phyloP scores from a whole-genome alignment of 2,329 filamentous ascomycete genomes.

The Exophiala oligosperma region DNA sequence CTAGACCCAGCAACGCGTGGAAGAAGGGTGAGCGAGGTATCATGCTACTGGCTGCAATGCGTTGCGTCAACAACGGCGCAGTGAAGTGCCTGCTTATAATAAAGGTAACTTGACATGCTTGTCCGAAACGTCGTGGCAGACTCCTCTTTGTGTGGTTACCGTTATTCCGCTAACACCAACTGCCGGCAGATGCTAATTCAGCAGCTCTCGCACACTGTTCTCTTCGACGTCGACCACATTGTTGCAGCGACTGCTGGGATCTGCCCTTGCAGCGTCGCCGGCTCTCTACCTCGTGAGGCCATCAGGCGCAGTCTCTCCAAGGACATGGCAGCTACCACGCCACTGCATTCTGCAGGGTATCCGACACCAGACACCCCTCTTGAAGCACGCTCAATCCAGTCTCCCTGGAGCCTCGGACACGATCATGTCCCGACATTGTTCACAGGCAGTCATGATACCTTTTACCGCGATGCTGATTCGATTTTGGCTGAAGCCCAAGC shows the following conservation, averaged over 20 bases:
- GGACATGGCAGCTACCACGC: background rate
- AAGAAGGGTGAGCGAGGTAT: slow-evolving; percentile 23
- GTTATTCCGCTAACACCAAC: background rate
- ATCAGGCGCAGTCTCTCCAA: slow-evolving; percentile 5
- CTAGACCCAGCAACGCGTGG: slow-evolving; percentile 28
- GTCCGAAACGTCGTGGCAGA: background rate
- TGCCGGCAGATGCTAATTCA: slow-evolving; percentile 20
- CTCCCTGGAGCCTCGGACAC: slow-evolving; percentile 10
- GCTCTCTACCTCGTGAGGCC: slow-evolving; percentile 5
- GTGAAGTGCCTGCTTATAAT: slow-evolving; percentile 19
- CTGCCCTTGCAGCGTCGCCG: slow-evolving; percentile 11
- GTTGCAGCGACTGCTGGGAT: slow-evolving; percentile 15
- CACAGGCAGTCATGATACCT: slow-evolving; percentile 6
- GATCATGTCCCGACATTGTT: background rate
- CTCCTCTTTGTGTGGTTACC: too few species aligned
- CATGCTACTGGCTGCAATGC: slow-evolving; percentile 18
- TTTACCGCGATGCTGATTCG: slow-evolving; percentile 13
- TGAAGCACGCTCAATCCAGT: slow-evolving; percentile 6
- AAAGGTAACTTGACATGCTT: slow-evolving; percentile 6
- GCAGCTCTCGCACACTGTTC: slow-evolving; percentile 26
- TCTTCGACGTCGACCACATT: slow-evolving; percentile 26
- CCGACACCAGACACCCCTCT: slow-evolving; percentile 12
- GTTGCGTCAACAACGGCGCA: slow-evolving; percentile 22
- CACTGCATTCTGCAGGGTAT: slow-evolving; percentile 5
- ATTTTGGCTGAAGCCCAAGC: slow-evolving; percentile 18